Evolutionary conservation across 208 protist genomes (phyloP), one percentile per base, ranked within the genome.

Genomic region (Crithidia bombi): DNA sequence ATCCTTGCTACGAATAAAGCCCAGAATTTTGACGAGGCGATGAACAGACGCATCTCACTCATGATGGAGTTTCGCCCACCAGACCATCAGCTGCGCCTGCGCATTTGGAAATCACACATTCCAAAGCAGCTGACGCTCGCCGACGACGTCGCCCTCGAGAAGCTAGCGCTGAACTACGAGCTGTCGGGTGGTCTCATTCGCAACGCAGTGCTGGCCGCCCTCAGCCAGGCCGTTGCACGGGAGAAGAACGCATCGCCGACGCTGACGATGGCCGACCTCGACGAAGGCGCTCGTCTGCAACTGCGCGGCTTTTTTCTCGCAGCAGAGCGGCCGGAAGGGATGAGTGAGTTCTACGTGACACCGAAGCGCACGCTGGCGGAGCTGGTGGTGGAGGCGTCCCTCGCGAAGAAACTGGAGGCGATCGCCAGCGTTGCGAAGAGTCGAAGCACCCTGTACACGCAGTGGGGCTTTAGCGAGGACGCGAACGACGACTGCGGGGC

Each of bases 31-130:
- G 92, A 97, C 35, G 92, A 97, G 66, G 91, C 93, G n/a, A 97
- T 97, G 93, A 96, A 96, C 78, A 86, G 93, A 30, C 88, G 93
- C 70, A 95, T 97, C 74, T 93, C 90, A 4, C 85, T 97, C 55
- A 94, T 94, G 90, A 82, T 97, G 52, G 87, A 96, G 76, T 97
- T 97, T 65, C 79, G 81, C n/a, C 81, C 86, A 5, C 93, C 93
- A 11, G 91, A 94, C 61, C 91, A 91, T 62, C 81, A 92, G 36
- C 83, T 97, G 74, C 89, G 93, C 19, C 79, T 94, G 66, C 54
- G 75, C 41, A 97, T 97, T 65, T 97, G 93, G 91, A 61, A 49
- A 7, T 73, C 82, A 12, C 93, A 97, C 80, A 72, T 96, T 32
- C 93, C 93, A 15, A 35, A 30, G 38, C 64, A 69, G 43, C 79